phyloP scores from a whole-genome alignment of 495 filamentous ascomycete genomes.

The Hypoxylon fuscum region DNA sequence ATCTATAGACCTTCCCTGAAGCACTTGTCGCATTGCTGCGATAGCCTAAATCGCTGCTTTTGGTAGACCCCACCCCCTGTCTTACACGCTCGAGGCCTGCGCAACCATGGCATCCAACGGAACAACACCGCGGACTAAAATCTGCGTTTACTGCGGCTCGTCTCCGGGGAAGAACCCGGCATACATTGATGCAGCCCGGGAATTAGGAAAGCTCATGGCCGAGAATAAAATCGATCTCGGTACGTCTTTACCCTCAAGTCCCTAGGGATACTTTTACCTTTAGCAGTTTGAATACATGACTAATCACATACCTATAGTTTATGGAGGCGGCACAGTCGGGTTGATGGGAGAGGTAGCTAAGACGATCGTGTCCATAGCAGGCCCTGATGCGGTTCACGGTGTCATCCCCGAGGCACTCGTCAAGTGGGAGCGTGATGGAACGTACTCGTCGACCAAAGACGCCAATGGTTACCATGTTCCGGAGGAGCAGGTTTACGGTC shows the following conservation, averaged over 20 bases:
- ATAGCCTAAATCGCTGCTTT: background rate
- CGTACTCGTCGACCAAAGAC: conserved; percentile 50
- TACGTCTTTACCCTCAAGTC: conserved; percentile 21
- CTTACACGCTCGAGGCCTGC: conserved; percentile 5
- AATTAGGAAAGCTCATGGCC: conserved; percentile 79
- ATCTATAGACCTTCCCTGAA: background rate
- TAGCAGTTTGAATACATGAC: conserved; percentile 3
- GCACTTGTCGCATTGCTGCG: conserved; percentile 5
- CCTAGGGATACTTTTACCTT: background rate
- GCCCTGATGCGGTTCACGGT: conserved; percentile 85
- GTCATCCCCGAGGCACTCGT: conserved; percentile 89
- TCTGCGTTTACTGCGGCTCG: conserved; percentile 86
- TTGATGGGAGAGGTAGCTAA: conserved; percentile 93
- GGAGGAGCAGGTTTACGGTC: conserved; percentile 75
- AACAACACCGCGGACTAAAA: conserved; percentile 57
- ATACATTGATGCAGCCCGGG: conserved; percentile 77
- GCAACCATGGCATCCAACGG: conserved; percentile 36
- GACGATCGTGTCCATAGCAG: conserved; percentile 85
- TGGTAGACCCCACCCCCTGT: conserved; percentile 5
- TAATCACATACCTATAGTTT: conserved; percentile 61
- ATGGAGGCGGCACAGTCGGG: conserved; percentile 92
- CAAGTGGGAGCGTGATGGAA: conserved; percentile 73
- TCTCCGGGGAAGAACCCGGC: conserved; percentile 72
- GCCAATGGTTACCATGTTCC: conserved; percentile 57
- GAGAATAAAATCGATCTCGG: conserved; percentile 74